Percentiles rank a stretch among this genome's conserved stretches.
Conservation (phyloP, 495 filamentous ascomycete species). For the Emericellopsis terricola region DNA sequence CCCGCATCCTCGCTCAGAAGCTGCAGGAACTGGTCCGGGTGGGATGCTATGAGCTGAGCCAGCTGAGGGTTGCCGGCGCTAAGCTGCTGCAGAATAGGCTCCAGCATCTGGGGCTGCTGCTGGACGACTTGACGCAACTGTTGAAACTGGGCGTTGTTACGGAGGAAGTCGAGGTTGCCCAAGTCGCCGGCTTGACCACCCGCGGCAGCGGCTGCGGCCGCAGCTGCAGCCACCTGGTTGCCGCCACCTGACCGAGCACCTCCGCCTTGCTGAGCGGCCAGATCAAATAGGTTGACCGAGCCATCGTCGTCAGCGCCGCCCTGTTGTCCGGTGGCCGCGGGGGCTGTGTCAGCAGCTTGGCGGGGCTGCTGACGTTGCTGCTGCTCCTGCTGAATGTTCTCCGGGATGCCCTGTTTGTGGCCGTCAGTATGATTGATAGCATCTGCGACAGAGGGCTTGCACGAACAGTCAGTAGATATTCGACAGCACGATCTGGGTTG, state of each 20-base stretch:
- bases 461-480: constrained; percentile 79
- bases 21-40: constrained; percentile 84
- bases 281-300: constrained; percentile 84
- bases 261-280: constrained; percentile 49
- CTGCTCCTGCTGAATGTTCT: constrained; percentile 56
- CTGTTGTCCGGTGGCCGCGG: constrained; percentile 16
- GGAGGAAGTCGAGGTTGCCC: constrained; percentile 83
- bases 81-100: constrained; percentile 91
- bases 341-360: constrained; percentile 16
- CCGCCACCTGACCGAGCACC: constrained; percentile 13
- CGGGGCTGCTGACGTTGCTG: constrained; percentile 22
- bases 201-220: constrained; percentile 31
- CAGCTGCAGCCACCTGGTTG: constrained; percentile 24
- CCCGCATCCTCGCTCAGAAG: constrained; percentile 66
- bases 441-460: not conserved
- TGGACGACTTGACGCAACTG: constrained; percentile 93
- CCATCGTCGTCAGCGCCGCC: constrained; percentile 40
- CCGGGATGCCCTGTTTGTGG: constrained; percentile 63
- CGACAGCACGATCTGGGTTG: constrained; percentile 93
- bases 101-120: constrained; percentile 92
- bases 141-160: constrained; percentile 92
- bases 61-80: constrained; percentile 91
- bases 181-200: constrained; percentile 27
- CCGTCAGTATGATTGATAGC: constrained; percentile 5
- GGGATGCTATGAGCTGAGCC: constrained; percentile 70